Conservation (phyloP, 1,139 yeast genomes). For the Taphrina pruni region DNA sequence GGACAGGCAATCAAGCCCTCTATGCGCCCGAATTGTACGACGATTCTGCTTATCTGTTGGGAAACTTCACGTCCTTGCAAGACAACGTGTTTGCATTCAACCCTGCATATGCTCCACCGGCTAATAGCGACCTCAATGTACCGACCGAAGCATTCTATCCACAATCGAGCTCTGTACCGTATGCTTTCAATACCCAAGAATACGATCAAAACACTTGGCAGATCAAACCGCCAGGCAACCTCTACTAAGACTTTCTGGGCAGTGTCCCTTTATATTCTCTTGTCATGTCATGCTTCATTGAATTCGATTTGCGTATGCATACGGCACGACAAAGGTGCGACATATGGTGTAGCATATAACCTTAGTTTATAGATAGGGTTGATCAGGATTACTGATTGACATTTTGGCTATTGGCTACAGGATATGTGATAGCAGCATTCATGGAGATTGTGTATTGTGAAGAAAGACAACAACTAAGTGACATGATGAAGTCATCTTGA, state of each 20-base stretch:
- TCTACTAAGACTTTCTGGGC: neutral
- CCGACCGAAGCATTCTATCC: neutral
- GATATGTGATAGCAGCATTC: neutral
- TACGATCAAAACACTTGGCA: slow-evolving; percentile 3
- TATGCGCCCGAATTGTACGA: slow-evolving; percentile 6
- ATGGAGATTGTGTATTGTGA: no score
- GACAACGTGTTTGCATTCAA: neutral
- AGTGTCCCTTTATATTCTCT: neutral
- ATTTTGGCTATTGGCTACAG: neutral
- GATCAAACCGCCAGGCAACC: neutral
- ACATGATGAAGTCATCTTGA: no score
- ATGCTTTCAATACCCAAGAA: neutral
- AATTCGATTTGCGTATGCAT: no score
- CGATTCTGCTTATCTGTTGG: slow-evolving; percentile 1
- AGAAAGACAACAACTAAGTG: no score
- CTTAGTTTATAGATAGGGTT: neutral
- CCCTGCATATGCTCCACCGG: neutral
- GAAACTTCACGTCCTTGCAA: neutral
- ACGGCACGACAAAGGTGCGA: no score
- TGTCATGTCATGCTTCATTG: no score
- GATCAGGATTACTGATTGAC: neutral
- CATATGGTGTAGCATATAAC: neutral
- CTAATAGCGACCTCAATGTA: neutral
- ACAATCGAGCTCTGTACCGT: slow-evolving; percentile 1
- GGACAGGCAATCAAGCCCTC: neutral